Conservation (phyloP, 192 early-diverging fungal species). For the Entophlyctis luteolus region DNA sequence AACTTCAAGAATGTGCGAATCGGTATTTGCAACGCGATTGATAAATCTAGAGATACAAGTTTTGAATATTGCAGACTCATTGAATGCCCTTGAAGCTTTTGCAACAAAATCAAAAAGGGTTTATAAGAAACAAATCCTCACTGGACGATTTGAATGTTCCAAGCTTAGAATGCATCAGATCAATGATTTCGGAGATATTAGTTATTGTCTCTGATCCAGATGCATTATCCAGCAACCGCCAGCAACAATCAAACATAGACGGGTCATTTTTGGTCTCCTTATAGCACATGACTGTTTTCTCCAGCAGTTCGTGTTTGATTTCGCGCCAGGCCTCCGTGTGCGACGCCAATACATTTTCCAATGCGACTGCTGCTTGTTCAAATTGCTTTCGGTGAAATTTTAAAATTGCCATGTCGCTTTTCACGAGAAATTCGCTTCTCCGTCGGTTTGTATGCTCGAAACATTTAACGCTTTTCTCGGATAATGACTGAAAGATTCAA, state of each 20-base stretch:
- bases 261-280: slow-evolving; percentile 40
- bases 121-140: slow-evolving; percentile 4
- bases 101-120: background rate
- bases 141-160: background rate
- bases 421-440: slow-evolving; percentile 59
- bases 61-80: slow-evolving; percentile 33
- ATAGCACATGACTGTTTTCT: slow-evolving; percentile 64
- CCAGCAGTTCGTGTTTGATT: slow-evolving; percentile 62
- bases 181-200: slow-evolving; percentile 14
- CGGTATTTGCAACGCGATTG: slow-evolving; percentile 56
- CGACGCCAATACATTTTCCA: slow-evolving; percentile 56
- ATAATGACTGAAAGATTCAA: slow-evolving; percentile 20
- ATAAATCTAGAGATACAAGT: slow-evolving; percentile 51
- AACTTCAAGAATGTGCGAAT: slow-evolving; percentile 50
- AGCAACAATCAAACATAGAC: background rate
- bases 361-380: slow-evolving; percentile 58
- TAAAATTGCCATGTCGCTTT: slow-evolving; percentile 72
- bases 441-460: slow-evolving; percentile 62
- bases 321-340: slow-evolving; percentile 58
- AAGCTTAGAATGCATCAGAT: background rate
- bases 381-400: slow-evolving; percentile 66
- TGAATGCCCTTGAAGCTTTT: background rate
- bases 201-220: background rate
- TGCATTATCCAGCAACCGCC: background rate
- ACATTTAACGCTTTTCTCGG: slow-evolving; percentile 62